A percentile compares a stretch with the other conserved stretches of the same genome.
Evolutionary conservation across 305 asterid genomes (phyloP).

Genomic region (Ajuga reptans): DNA sequence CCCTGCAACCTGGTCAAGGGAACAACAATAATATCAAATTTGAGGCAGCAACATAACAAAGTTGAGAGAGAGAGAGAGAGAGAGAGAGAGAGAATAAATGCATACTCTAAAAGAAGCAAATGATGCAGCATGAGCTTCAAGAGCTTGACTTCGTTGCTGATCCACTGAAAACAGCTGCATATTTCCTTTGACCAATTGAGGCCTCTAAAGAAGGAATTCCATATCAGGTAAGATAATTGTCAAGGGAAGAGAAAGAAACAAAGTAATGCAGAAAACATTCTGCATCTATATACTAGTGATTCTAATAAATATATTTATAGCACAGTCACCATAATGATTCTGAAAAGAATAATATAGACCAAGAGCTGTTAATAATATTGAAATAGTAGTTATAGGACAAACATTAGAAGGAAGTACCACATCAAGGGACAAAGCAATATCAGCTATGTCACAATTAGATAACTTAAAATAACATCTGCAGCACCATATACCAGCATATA

Average conservation of each 20-base stretch:
- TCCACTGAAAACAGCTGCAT: constrained; percentile 98
- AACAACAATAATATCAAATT: constrained; percentile 9
- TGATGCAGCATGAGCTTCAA: constrained; percentile 98
- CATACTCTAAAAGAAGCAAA: constrained; percentile 84
- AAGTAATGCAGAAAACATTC: neutral
- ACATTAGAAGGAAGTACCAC: neutral
- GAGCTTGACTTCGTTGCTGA: constrained; percentile 99
- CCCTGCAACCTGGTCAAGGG: constrained; percentile 63
- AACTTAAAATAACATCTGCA: no score
- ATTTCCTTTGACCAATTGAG: constrained; percentile 94
- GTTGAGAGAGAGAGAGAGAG: no score
- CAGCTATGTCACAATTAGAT: neutral
- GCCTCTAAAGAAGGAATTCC: constrained; percentile 48
- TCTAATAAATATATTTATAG: neutral
- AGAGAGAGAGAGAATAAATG: constrained; percentile 12
- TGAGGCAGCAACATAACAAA: constrained; percentile 7
- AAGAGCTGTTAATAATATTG: neutral
- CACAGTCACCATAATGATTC: neutral
- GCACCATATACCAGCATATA: no score
- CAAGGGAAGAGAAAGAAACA: constrained; percentile 5
- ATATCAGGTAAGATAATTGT: constrained; percentile 21
- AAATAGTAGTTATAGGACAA: neutral
- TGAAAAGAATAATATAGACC: neutral
- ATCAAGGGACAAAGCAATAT: neutral
- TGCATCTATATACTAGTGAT: neutral